A percentile compares a stretch with the other conserved stretches of the same genome.
These are phyloP conservation scores for Phaeotremella fagi DNA, from an alignment of 768 basidiomycete genomes.

Conservation along the genomic window DNA sequence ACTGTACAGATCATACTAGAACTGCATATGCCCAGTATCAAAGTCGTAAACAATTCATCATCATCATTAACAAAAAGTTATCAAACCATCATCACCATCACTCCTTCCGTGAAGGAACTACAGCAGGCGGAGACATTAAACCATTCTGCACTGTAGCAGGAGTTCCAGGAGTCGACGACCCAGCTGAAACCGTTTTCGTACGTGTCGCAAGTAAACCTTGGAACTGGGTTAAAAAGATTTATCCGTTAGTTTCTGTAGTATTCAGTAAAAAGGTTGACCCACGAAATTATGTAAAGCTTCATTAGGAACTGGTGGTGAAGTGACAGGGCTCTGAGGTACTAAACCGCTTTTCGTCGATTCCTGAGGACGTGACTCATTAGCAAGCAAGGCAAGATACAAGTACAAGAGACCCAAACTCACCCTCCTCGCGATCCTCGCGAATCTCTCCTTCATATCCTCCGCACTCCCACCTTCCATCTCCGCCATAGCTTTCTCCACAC, in stretches of 20 bases:
- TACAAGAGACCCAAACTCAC: conserved; percentile 9
- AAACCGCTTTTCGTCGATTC: conserved; percentile 15
- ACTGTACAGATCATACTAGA: no score
- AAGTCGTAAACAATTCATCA: no score
- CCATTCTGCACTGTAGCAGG: background rate
- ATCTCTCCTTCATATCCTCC: conserved; percentile 40
- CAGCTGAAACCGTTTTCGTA: background rate
- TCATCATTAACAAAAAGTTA: no score
- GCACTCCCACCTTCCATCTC: conserved; percentile 67
- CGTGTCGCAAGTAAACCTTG: conserved; percentile 28
- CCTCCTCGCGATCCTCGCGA: conserved; percentile 35
- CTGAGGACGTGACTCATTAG: conserved; percentile 1
- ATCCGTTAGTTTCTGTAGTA: background rate
- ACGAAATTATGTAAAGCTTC: conserved; percentile 47
- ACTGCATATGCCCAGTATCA: background rate
- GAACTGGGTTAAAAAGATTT: conserved; percentile 10
- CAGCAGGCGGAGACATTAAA: background rate
- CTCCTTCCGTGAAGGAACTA: background rate
- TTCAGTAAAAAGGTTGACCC: conserved; percentile 5
- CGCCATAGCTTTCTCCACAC: conserved; percentile 76
- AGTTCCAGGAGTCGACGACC: background rate
- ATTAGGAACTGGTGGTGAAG: conserved; percentile 31
- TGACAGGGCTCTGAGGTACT: background rate
- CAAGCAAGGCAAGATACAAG: background rate
- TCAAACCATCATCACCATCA: background rate